Conservation (phyloP, 1,139 yeast genomes). For the Saccharomyces hybrid region DNA sequence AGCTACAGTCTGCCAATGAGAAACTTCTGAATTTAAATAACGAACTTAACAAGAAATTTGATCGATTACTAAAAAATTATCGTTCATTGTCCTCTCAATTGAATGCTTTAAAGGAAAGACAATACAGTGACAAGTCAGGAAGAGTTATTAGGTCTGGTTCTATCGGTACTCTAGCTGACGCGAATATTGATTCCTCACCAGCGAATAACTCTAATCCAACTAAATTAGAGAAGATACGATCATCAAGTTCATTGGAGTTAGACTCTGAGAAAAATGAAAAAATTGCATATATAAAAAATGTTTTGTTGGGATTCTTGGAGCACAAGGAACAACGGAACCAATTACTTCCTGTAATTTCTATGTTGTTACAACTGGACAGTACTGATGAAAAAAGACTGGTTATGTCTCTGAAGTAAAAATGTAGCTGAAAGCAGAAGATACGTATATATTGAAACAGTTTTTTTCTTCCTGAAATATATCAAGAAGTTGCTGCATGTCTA, state of each 20-base stretch:
- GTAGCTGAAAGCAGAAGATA: background rate
- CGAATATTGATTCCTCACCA: constrained; percentile 1
- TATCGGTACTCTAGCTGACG: constrained; percentile 12
- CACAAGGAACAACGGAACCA: constrained; percentile 85
- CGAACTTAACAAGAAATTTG: constrained; percentile 57
- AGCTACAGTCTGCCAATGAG: constrained; percentile 48
- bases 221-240: constrained; percentile 9
- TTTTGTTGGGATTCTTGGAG: constrained; percentile 78
- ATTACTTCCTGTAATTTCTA: constrained; percentile 75
- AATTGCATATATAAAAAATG: constrained; percentile 78
- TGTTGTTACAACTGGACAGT: constrained; percentile 57
- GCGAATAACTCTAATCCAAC: constrained; percentile 7
- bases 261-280: constrained; percentile 35
- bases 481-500: background rate
- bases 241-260: constrained; percentile 11
- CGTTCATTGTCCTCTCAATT: constrained; percentile 52
- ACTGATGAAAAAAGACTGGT: constrained; percentile 67
- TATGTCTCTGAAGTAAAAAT: constrained; percentile 44
- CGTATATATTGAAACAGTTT: background rate
- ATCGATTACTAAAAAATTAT: constrained; percentile 59
- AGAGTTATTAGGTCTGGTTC: constrained; percentile 25
- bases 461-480: background rate
- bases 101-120: constrained; percentile 33
- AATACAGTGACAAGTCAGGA: constrained; percentile 19
- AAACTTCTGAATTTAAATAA: constrained; percentile 58